Percentiles rank a stretch among this genome's conserved stretches.
phyloP scores from a whole-genome alignment of 257 asterid genomes.

The Buddleja alternifolia region DNA sequence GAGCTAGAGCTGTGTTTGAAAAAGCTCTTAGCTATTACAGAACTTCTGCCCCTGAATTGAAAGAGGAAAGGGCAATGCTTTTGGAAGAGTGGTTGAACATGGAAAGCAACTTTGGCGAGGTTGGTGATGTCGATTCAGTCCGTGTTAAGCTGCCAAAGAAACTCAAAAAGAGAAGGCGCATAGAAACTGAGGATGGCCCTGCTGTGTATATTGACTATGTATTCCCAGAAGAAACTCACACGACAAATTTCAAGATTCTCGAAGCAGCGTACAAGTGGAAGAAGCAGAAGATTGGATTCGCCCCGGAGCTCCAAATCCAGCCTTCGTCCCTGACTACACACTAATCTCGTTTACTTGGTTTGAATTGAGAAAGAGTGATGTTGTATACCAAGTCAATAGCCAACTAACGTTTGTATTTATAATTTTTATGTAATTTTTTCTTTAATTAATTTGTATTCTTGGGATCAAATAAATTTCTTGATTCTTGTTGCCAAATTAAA shows the following conservation, averaged over 20 bases:
- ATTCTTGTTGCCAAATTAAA: too few relatives aligned
- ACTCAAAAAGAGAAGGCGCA: conserved; percentile 84
- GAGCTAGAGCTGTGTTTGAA: conserved; percentile 85
- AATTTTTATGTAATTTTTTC: too few relatives aligned
- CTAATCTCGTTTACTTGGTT: too few relatives aligned
- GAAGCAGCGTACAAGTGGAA: conserved; percentile 97
- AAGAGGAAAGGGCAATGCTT: conserved; percentile 96
- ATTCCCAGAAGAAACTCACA: conserved; percentile 87
- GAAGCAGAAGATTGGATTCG: conserved; percentile 70
- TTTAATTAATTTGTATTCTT: too few relatives aligned
- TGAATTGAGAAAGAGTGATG: too few relatives aligned
- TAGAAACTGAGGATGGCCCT: conserved; percentile 86
- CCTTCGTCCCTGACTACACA: too few relatives aligned
- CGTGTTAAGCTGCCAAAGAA: conserved; percentile 83
- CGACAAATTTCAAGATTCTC: conserved; percentile 71
- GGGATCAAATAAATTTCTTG: too few relatives aligned
- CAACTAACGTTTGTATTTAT: too few relatives aligned
- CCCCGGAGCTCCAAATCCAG: too few relatives aligned
- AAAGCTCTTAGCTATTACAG: conserved; percentile 73
- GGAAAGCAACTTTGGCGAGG: conserved; percentile 76
- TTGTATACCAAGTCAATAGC: too few relatives aligned
- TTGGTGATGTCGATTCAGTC: conserved; percentile 75
- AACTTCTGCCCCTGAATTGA: conserved; percentile 77
- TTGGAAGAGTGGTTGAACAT: conserved; percentile 82
- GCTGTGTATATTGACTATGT: conserved; percentile 83